Percentiles rank a stretch among this genome's conserved stretches.
Evolutionary conservation across 2,329 filamentous ascomycete species (phyloP).

Genomic region (Fusarium irregulare): DNA sequence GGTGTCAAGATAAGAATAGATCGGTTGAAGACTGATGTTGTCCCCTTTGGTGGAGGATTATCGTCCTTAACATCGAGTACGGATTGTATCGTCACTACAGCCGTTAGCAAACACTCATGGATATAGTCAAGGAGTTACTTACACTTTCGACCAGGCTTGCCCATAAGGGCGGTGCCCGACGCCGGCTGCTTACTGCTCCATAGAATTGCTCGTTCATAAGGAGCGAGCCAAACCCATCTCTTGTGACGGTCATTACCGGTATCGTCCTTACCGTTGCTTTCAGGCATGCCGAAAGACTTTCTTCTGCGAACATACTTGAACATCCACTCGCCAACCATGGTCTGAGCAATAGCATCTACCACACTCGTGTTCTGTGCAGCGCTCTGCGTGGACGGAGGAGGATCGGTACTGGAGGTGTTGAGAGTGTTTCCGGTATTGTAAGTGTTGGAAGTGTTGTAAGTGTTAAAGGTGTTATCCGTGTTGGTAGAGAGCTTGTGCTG

Average conservation of each 20-base stretch:
- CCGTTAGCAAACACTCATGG: constrained; percentile 48
- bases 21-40: constrained; percentile 78
- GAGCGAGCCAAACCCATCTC: constrained; percentile 98
- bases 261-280: constrained; percentile 74
- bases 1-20: constrained; percentile 96
- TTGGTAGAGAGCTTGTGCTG: constrained; percentile 70
- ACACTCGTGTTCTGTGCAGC: constrained; percentile 78
- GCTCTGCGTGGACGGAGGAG: constrained; percentile 58
- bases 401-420: constrained; percentile 58
- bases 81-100: constrained; percentile 88
- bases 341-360: constrained; percentile 96
- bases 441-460: constrained; percentile 59
- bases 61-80: constrained; percentile 97
- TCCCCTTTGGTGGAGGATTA: constrained; percentile 81
- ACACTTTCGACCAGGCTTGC: constrained; percentile 95
- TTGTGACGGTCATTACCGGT: constrained; percentile 86
- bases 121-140: constrained; percentile 58
- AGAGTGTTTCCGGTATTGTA: constrained; percentile 66
- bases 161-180: constrained; percentile 86
- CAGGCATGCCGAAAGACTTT: constrained; percentile 87
- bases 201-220: constrained; percentile 94
- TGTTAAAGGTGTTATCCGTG: constrained; percentile 63
- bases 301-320: constrained; percentile 88
- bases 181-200: constrained; percentile 99
- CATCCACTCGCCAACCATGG: constrained; percentile 99